Evolutionary conservation across 164 flowering plant species (phyloP), one percentile per base, ranked within the genome.

Genomic region (Magnolia sinica): DNA sequence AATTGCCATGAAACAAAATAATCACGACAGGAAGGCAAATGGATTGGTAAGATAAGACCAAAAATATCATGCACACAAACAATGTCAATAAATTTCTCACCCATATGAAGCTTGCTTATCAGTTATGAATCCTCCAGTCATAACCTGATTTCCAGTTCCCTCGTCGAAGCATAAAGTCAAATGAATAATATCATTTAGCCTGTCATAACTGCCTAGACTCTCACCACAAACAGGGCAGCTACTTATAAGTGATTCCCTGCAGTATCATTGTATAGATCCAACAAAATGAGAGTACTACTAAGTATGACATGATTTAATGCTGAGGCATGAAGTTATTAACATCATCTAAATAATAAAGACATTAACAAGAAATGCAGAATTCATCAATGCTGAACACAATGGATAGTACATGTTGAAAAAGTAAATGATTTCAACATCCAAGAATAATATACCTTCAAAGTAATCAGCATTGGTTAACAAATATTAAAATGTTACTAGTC

Each of bases 71-170:
- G 22, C 50, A 50, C 29, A 67, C 29, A 31, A 58, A 31, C 9
- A 64, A 65, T 68, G 22, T 52, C 10, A 13, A 64, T 22, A 71
- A 67, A 73, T 29, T 76, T 73, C 89, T 84, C 78, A 96, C 99
- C 98, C 99, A 81, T 89, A 90, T 23, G 99, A 86, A 76, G 98
- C 98, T 85, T 96, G 92, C 80, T 87, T 92, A 78, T 94, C 98
- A 70, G 98, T 94, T 80, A 94, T 79, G 78, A 92, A 91, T 72
- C 96, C 97, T 70, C 98, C 98, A 64, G 94, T 90, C 98, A 94
- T 92, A 73, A 88, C 83, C 83, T 92, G 95, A 78, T 90, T 88
- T 77, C 98, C 98, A 79, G 95, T 94, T 74, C 98, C 98, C 84
- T 94, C 97, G 76, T 94, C 95, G 58, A 94, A 94, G 79, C 98